Conservation (phyloP, 1,139 yeast species). For the Yamadazyma conglobata region DNA sequence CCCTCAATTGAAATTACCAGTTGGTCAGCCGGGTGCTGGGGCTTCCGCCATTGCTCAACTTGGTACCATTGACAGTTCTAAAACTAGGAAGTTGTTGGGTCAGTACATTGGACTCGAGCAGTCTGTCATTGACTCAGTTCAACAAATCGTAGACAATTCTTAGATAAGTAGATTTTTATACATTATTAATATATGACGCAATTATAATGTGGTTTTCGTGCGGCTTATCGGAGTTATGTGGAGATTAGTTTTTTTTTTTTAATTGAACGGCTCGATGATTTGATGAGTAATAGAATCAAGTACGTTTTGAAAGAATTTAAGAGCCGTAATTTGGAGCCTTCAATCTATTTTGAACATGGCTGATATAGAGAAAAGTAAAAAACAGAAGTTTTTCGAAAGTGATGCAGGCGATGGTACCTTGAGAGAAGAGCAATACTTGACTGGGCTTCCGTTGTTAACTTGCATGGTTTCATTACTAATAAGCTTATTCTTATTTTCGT, state of each 20-base stretch:
- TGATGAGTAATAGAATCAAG: no score
- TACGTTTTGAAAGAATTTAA: background rate
- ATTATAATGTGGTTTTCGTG: background rate
- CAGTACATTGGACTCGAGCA: slow-evolving; percentile 31
- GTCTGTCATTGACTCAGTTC: slow-evolving; percentile 35
- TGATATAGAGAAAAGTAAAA: background rate
- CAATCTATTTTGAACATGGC: slow-evolving; percentile 1
- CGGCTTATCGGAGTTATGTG: no score
- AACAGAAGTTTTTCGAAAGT: slow-evolving; percentile 23
- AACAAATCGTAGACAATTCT: slow-evolving; percentile 27
- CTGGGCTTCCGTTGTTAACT: slow-evolving; percentile 23
- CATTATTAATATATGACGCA: slow-evolving; percentile 1
- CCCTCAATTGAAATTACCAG: slow-evolving; percentile 23
- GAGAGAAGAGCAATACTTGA: slow-evolving; percentile 36
- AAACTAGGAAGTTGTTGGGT: slow-evolving; percentile 29
- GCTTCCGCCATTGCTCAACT: slow-evolving; percentile 6
- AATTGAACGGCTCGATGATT: no score
- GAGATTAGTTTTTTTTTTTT: no score
- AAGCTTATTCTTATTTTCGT: slow-evolving; percentile 35
- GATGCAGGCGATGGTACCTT: slow-evolving; percentile 44
- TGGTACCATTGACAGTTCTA: slow-evolving; percentile 20
- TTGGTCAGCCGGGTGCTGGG: slow-evolving; percentile 38
- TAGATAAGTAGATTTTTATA: background rate
- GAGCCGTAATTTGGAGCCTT: background rate
- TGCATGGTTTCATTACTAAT: slow-evolving; percentile 27